phyloP scores from a whole-genome alignment of 1,139 yeast genomes.

The Blastobotrys serpentis region DNA sequence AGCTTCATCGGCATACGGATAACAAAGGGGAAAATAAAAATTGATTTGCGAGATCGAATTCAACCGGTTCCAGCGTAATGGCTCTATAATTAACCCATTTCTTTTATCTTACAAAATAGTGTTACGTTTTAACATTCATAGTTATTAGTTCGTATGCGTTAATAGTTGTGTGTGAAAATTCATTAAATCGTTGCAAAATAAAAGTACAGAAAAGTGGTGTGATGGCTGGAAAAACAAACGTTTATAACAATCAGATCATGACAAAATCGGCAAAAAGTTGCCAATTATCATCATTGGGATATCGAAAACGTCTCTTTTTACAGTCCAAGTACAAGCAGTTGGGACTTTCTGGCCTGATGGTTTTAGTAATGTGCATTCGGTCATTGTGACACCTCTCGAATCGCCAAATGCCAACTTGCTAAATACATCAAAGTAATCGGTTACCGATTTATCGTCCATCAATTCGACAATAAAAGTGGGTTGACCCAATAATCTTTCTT shows the following conservation, averaged over 20 bases:
- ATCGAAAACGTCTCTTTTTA: conserved; percentile 83
- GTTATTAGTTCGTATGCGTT: no score
- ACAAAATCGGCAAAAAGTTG: conserved; percentile 39
- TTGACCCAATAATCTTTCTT: conserved; percentile 54
- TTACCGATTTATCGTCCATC: conserved; percentile 80
- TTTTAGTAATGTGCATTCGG: conserved; percentile 73
- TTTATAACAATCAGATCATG: conserved; percentile 3
- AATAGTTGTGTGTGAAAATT: no score
- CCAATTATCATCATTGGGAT: conserved; percentile 98
- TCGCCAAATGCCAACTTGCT: conserved; percentile 89
- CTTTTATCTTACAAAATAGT: no score
- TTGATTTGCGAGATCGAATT: no score
- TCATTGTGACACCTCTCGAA: conserved; percentile 80
- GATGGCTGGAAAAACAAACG: neutral
- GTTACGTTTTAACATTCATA: no score
- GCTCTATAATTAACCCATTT: no score
- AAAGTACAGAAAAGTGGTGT: neutral
- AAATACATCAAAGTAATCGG: conserved; percentile 84
- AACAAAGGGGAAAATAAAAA: no score
- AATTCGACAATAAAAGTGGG: conserved; percentile 79
- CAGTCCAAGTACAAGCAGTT: conserved; percentile 87
- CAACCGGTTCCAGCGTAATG: no score
- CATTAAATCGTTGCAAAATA: neutral
- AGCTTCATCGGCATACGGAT: no score
- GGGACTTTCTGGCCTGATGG: conserved; percentile 51